phyloP scores from a whole-genome alignment of 257 asterid genomes.

The Solanum chilense region DNA sequence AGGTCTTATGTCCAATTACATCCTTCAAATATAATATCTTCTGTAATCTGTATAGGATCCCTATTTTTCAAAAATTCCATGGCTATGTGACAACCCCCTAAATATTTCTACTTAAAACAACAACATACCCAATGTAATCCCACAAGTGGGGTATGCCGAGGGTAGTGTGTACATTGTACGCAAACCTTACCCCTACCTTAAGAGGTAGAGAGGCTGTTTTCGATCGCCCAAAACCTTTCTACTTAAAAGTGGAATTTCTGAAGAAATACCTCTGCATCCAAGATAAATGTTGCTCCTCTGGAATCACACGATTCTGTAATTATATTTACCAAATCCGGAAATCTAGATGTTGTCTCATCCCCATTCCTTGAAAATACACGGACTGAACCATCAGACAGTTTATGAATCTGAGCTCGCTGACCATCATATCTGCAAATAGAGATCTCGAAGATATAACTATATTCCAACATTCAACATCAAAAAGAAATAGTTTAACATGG shows the following conservation, averaged over 20 bases:
- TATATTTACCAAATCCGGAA: conserved; percentile 68
- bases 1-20: background rate
- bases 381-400: conserved; percentile 58
- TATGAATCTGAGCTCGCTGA: conserved; percentile 90
- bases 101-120: background rate
- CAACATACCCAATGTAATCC: background rate
- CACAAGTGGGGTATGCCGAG: background rate
- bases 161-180: background rate
- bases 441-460: background rate
- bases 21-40: background rate
- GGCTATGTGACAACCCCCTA: background rate
- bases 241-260: background rate
- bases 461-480: background rate
- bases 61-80: background rate
- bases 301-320: conserved; percentile 40
- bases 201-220: background rate
- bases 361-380: conserved; percentile 83
- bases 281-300: conserved; percentile 43
- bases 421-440: conserved; percentile 75
- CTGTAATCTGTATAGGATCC: background rate
- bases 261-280: conserved; percentile 77
- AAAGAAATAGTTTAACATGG: background rate
- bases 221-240: background rate
- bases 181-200: background rate
- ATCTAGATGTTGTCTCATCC: conserved; percentile 70